Base-by-base conservation (phyloP, 371 early-diverging fungal genomes). In the Mortierella sp. region DNA sequence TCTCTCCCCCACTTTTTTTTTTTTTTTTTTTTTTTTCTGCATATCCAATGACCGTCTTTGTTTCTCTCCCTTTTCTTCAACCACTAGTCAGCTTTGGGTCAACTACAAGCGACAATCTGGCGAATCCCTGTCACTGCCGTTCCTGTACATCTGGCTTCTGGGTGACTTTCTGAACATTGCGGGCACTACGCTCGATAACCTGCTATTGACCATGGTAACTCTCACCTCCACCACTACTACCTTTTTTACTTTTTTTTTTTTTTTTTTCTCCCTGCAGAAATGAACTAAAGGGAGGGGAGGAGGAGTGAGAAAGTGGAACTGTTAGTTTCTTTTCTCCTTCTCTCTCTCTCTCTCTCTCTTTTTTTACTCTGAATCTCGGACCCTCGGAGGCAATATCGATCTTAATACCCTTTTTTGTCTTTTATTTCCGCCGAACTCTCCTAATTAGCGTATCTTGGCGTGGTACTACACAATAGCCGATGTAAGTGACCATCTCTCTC, bases 81-180 rank as follows among this genome's bases (percentile, higher is more conserved):
- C 4, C 43, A 23, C 3, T 68, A 91, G 91, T 58, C 91, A 91
- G 80, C 59, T 91, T 18, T 87, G 81, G 70, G 83, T 82, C 63
- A 93, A 92, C 62, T 92, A 87, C 72, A 81, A 67, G 63, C 75
- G 84, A 4, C 82, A 88, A 60, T 86, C 83, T 19, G 87, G 90
- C 14, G 87, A 90, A 56, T 89, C 89, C 2, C 77, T 96, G 16
- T 89, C 91, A 16, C 69, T 91, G 61, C 79, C 86, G 0, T 94
- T 95, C 66, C 69, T 96, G 11, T 82, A 86, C n/a, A 88, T 92
- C 69, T 96, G 96, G 96, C 81, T 94, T 19, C 82, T 86, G 1
- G 96, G 96, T 9, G 96, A 96, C 66, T 61, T 92, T 21, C 84
- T 90, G 67, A 94, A 94, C 80, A 74, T 95, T n/a, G 74, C 87